Conservation (phyloP, 1,139 yeast species). For the Geotrichum australiense region DNA sequence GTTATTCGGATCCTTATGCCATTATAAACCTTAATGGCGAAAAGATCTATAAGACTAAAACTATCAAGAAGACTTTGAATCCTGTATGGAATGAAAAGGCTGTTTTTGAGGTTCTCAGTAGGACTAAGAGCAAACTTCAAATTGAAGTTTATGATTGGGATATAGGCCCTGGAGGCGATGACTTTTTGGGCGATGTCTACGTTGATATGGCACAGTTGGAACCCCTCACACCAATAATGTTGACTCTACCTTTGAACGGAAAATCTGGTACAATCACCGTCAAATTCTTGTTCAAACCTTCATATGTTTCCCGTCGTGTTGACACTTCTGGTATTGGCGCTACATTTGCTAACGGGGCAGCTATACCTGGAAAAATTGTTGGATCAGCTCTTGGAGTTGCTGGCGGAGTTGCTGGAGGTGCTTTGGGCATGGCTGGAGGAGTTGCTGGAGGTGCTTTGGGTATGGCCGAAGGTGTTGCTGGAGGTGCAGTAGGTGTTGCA, state of each 20-base stretch:
- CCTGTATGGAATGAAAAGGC: conserved; percentile 78
- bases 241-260: conserved; percentile 47
- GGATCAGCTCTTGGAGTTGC: conserved; percentile 33
- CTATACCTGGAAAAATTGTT: conserved; percentile 24
- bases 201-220: conserved; percentile 57
- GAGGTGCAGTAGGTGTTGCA: conserved; percentile 25
- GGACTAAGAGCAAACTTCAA: conserved; percentile 52
- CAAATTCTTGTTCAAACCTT: conserved; percentile 60
- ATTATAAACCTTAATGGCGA: conserved; percentile 58
- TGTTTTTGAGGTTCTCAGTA: conserved; percentile 48
- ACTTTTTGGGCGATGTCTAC: conserved; percentile 62
- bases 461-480: conserved; percentile 31
- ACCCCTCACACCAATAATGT: conserved; percentile 46
- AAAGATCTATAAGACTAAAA: conserved; percentile 65
- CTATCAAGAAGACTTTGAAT: conserved; percentile 73
- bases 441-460: conserved; percentile 27
- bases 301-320: conserved; percentile 48
- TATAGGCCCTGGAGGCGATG: conserved; percentile 79
- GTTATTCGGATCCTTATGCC: conserved; percentile 88
- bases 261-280: conserved; percentile 55
- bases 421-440: conserved; percentile 39
- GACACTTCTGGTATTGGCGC: conserved; percentile 23
- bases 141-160: conserved; percentile 83
- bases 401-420: conserved; percentile 39
- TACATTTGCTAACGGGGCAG: conserved; percentile 24